A percentile compares a stretch with the other conserved stretches of the same genome.
These are phyloP conservation scores for Colletotrichum godetiae DNA, from an alignment of 2,329 filamentous ascomycete genomes.

Conservation along the genomic window DNA sequence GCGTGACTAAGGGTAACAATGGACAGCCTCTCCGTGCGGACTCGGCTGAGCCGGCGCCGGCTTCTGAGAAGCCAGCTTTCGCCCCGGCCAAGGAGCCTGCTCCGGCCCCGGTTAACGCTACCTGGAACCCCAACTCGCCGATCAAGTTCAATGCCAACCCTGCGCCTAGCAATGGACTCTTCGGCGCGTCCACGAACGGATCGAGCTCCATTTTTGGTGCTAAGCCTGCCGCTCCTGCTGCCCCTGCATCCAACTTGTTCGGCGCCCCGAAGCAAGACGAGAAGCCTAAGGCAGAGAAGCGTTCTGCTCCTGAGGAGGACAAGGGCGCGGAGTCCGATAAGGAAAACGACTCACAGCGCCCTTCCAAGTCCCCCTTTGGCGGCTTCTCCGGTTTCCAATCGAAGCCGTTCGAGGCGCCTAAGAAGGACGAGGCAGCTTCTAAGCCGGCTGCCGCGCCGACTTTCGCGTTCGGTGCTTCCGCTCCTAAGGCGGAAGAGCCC, in stretches of 20 bases:
- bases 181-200: conserved; percentile 41
- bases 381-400: conserved; percentile 45
- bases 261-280: conserved; percentile 47
- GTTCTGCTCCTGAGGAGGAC: conserved; percentile 37
- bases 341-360: conserved; percentile 53
- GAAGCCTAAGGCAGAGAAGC: conserved; percentile 39
- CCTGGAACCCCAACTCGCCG: conserved; percentile 61
- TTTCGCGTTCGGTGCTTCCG: conserved; percentile 35
- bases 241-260: conserved; percentile 48
- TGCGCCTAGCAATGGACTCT: conserved; percentile 32
- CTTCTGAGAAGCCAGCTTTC: conserved; percentile 48
- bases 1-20: conserved; percentile 61
- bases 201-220: conserved; percentile 49
- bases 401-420: conserved; percentile 43
- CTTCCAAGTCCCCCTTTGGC: conserved; percentile 44
- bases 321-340: conserved; percentile 56
- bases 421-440: conserved; percentile 23
- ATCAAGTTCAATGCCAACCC: conserved; percentile 63
- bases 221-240: conserved; percentile 45
- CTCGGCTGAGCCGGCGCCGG: conserved; percentile 40
- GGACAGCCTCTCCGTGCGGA: conserved; percentile 60
- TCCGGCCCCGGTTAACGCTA: conserved; percentile 52
- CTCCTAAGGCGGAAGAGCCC: conserved; percentile 29
- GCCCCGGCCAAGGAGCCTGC: conserved; percentile 50
- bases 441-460: conserved; percentile 27